phyloP scores from a whole-genome alignment of 2,329 filamentous ascomycete genomes.

The Drechslerella coelobrocha region DNA sequence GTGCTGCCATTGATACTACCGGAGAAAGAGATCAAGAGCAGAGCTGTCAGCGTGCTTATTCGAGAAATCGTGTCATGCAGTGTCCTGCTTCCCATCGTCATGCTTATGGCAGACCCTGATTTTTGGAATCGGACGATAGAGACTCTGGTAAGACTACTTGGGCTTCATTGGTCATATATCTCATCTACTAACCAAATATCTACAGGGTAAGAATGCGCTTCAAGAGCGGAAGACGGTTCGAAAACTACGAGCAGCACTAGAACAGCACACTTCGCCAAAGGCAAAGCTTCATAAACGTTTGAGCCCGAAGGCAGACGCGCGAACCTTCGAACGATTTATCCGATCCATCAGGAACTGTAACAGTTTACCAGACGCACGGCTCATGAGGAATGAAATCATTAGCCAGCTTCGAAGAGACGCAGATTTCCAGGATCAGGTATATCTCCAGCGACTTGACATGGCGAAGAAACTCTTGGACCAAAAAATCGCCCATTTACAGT shows the following conservation, averaged over 20 bases:
- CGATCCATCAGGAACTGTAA: constrained; percentile 85
- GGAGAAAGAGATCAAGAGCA: constrained; percentile 74
- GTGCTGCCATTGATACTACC: constrained; percentile 79
- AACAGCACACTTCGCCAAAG: constrained; percentile 85
- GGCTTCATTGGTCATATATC: neutral
- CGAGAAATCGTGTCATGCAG: constrained; percentile 92
- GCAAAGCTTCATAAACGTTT: constrained; percentile 73
- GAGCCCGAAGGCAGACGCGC: constrained; percentile 81
- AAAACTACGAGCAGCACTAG: constrained; percentile 86
- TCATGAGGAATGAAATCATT: constrained; percentile 88
- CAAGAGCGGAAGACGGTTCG: constrained; percentile 95
- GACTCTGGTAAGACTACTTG: constrained; percentile 66
- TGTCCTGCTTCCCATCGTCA: constrained; percentile 81
- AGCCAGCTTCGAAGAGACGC: constrained; percentile 90
- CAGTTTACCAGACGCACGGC: constrained; percentile 88
- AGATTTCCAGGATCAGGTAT: constrained; percentile 79
- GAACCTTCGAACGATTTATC: constrained; percentile 93
- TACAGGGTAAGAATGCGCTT: constrained; percentile 76
- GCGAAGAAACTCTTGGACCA: constrained; percentile 90
- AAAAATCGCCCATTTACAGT: constrained; percentile 80
- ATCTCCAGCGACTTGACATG: constrained; percentile 87
- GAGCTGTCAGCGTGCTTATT: constrained; percentile 79
- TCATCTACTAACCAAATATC: constrained; percentile 33
- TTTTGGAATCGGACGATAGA: constrained; percentile 98
- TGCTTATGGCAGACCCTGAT: constrained; percentile 85